Base-by-base conservation (phyloP, 139 green algal genomes). In the Eudorina sp. region DNA sequence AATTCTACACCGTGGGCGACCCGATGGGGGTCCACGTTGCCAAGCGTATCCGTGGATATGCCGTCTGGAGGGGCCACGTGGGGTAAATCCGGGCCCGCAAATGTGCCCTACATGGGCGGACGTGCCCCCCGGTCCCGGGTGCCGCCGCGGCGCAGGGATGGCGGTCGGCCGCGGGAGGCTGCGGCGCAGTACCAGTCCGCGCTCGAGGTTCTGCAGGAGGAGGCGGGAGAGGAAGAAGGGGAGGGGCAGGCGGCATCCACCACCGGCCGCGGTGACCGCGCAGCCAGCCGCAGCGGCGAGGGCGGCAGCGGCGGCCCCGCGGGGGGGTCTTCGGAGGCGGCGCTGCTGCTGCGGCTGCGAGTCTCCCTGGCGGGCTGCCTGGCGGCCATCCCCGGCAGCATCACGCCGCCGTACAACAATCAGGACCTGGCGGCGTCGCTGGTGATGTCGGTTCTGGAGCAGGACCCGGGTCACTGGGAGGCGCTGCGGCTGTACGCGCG, bases 401-500 rank as follows among this genome's bases (percentile, higher is more conserved):
- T 53, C 27, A 34, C 36, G 13, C 48, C 75, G 48, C 48, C 75
- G 40, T 83, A 83, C 48, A 51, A 83, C 48, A 83, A 83, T 7
- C 80, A 64, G 29, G 81, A 87, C 19, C 45, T 87, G 62, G 81
- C 81, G 45, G 81, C 64, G 16, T 78, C 81, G 31, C 46, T 87
- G 64, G 81, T 87, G 31, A 87, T 87, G 81, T 45, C 45, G 31
- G 81, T 38, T n/a, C 64, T 87, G 46, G 81, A 85, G 53, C 25
- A 7, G 3, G 82, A 91, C 48, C 43, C 62, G 0, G 31, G n/a
- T 16, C 11, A 83, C 31, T 87, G 46, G 48, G 82, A 85, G 2
- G 82, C 70, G 60, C 82, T 89, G 55, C 31, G 21, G 38, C 31
- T 91, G 88, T 91, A 91, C 60, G 88, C 68, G 45, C 34, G 48